A percentile compares a stretch with the other conserved stretches of the same genome.
Conservation (phyloP, 2,329 filamentous ascomycete genomes). For the Tricladium varicosporioides region DNA sequence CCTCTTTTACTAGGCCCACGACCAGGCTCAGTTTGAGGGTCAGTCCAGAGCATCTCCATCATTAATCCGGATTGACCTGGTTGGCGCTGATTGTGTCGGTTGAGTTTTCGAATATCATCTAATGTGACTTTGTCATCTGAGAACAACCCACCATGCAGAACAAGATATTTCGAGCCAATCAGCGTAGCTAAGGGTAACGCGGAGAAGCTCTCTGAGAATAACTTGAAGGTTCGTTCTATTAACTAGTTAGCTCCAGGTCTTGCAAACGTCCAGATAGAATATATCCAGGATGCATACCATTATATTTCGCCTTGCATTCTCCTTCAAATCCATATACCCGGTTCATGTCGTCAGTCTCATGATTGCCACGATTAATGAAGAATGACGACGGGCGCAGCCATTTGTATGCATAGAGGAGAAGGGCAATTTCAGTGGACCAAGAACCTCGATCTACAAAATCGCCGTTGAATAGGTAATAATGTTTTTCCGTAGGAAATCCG, state of each 20-base stretch:
- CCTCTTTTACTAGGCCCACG: slow-evolving; percentile 94
- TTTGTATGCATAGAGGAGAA: slow-evolving; percentile 94
- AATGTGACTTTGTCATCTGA: slow-evolving; percentile 90
- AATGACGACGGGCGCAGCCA: slow-evolving; percentile 85
- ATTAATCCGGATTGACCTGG: slow-evolving; percentile 92
- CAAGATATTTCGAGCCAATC: slow-evolving; percentile 86
- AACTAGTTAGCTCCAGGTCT: neutral
- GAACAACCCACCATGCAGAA: slow-evolving; percentile 92
- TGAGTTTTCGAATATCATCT: slow-evolving; percentile 89
- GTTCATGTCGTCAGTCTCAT: slow-evolving; percentile 99
- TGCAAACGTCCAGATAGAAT: too few relatives aligned
- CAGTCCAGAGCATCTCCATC: slow-evolving; percentile 99
- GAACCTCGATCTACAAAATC: slow-evolving; percentile 98
- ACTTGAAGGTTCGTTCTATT: slow-evolving; percentile 72
- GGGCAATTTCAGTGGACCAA: slow-evolving; percentile 96
- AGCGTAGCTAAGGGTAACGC: slow-evolving; percentile 88
- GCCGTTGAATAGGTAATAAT: slow-evolving; percentile 96
- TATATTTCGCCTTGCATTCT: slow-evolving; percentile 98
- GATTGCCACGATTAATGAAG: slow-evolving; percentile 97
- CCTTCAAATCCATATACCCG: slow-evolving; percentile 97
- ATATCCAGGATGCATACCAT: slow-evolving; percentile 57
- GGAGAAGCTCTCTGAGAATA: slow-evolving; percentile 98
- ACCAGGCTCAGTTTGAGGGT: slow-evolving; percentile 82
- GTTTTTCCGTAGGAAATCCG: slow-evolving; percentile 77
- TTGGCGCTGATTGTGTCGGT: slow-evolving; percentile 87